phyloP scores from a whole-genome alignment of 345 rosid genomes.

The Eucalyptus urophylla region DNA sequence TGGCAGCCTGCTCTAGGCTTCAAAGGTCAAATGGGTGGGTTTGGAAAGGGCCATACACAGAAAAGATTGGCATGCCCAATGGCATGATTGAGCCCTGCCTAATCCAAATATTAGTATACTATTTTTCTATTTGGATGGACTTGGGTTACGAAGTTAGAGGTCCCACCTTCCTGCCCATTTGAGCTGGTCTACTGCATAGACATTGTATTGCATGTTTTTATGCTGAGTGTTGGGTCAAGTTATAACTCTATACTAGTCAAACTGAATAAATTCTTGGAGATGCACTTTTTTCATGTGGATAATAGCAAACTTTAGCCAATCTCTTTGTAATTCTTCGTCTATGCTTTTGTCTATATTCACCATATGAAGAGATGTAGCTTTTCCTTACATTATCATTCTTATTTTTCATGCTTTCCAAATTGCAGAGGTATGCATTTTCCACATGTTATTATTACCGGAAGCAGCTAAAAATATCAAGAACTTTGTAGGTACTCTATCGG shows the following conservation, averaged over 20 bases:
- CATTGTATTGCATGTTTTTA: not conserved
- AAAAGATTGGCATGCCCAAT: not conserved
- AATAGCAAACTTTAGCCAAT: not conserved
- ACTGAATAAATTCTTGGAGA: not conserved
- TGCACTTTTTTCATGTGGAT: not conserved
- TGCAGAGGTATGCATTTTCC: not conserved
- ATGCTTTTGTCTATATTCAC: not conserved
- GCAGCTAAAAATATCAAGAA: not conserved
- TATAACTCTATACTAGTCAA: not conserved
- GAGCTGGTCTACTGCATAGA: not conserved
- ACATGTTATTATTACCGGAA: not conserved
- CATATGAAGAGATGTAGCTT: not conserved
- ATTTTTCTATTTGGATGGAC: not conserved
- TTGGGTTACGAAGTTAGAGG: not conserved
- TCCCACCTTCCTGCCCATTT: not conserved
- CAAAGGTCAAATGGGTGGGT: not conserved
- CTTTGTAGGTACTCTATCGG: conserved; percentile 60
- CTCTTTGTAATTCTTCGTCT: not conserved
- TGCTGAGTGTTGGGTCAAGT: not conserved
- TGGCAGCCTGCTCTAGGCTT: not conserved
- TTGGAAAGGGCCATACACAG: not conserved
- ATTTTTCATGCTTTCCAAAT: not conserved
- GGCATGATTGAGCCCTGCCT: not conserved
- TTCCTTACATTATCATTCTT: not conserved
- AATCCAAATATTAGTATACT: not conserved